A percentile compares a stretch with the other conserved stretches of the same genome.
Conservation (phyloP, 2,329 filamentous ascomycete species). For the Nigrograna mackinnonii region DNA sequence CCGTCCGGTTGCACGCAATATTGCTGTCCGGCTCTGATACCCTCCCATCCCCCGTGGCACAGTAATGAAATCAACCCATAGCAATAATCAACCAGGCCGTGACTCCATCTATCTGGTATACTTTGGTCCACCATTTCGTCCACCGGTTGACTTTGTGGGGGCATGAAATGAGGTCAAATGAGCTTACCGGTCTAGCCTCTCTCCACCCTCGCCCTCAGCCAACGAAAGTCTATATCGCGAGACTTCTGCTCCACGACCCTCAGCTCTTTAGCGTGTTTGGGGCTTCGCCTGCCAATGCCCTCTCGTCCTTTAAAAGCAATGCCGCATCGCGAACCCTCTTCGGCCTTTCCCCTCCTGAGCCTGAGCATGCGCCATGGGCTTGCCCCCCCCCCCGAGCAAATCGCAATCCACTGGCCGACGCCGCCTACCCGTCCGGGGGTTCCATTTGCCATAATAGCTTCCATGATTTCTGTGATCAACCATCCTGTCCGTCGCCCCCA, state of each 20-base stretch:
- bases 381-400: conserved; percentile 4
- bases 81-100: no score
- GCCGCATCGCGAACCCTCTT: conserved; percentile 20
- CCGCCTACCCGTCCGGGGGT: no score
- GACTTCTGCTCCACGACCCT: conserved; percentile 23
- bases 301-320: conserved; percentile 2
- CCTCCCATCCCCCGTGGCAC: no score
- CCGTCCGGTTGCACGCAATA: no score
- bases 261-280: conserved; percentile 31
- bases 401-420: no score
- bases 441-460: no score
- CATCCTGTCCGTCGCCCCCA: conserved; percentile 10
- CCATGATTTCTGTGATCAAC: no score
- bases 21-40: no score
- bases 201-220: conserved; percentile 21
- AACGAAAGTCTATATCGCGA: conserved; percentile 26
- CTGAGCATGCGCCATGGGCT: no score
- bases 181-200: conserved; percentile 23
- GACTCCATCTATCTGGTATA: no score
- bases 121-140: background rate
- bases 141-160: background rate
- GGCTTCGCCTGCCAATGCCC: conserved; percentile 21
- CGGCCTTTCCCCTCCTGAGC: no score
- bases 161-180: conserved; percentile 27
- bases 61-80: no score